These are phyloP conservation scores for Yamagishiella unicocca DNA, from an alignment of 139 green algal genomes.

Conservation along the genomic window DNA sequence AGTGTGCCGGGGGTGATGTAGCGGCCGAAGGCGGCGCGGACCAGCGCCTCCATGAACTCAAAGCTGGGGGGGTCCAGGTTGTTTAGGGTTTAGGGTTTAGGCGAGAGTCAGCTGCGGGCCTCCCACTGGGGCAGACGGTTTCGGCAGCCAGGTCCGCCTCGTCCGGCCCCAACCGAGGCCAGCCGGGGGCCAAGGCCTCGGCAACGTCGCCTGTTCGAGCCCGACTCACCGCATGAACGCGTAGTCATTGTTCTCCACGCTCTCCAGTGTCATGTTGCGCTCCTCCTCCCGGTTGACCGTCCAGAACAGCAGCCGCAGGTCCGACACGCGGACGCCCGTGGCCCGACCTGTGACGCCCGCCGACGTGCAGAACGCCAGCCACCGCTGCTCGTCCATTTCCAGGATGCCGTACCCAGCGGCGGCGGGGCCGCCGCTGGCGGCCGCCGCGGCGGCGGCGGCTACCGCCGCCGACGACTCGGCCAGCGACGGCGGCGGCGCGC, in stretches of 20 bases:
- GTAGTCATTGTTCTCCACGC: slow-evolving; percentile 54
- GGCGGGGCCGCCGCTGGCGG: background rate
- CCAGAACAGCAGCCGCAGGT: slow-evolving; percentile 29
- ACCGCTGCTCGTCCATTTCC: slow-evolving; percentile 25
- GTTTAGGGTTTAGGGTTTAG: background rate
- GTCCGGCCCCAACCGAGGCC: too few relatives aligned
- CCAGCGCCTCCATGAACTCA: slow-evolving; percentile 42
- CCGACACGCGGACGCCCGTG: background rate
- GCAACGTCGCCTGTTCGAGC: too few relatives aligned
- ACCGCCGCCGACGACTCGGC: background rate
- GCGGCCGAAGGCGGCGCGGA: slow-evolving; percentile 20
- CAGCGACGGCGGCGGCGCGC: background rate
- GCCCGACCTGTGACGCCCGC: slow-evolving; percentile 3
- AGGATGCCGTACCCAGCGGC: background rate
- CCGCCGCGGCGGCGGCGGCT: background rate
- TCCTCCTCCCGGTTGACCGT: slow-evolving; percentile 35
- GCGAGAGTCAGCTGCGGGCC: too few relatives aligned
- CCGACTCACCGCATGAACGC: slow-evolving; percentile 52
- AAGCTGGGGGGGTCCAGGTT: slow-evolving; percentile 9
- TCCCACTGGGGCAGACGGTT: too few relatives aligned
- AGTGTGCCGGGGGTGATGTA: background rate
- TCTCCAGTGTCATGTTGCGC: slow-evolving; percentile 44
- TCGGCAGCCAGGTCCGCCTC: too few relatives aligned
- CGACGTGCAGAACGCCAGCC: slow-evolving; percentile 26
- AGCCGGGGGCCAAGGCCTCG: too few relatives aligned